Evolutionary conservation across 2,329 filamentous ascomycete species (phyloP), one percentile per base, ranked within the genome.

Genomic region (Chaetomium olivaceum): DNA sequence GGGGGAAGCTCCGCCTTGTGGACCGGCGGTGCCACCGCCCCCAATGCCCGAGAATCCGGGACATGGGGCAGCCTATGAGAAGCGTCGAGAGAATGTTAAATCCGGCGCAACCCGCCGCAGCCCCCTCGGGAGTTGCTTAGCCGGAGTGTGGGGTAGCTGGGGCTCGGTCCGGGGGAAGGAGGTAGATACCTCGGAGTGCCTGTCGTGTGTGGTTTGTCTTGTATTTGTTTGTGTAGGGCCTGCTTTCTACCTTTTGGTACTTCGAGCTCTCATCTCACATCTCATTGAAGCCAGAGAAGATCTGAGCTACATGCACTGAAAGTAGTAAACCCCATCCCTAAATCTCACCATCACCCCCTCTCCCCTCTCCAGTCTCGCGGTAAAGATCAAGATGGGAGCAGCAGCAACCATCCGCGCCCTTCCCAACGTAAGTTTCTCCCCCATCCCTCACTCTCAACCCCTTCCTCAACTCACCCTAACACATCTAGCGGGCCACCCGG

Each of bases 401-500:
- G 64, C 62, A 62, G 69, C 72, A 29, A 71, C 39, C 16, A 43
- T 76, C 55, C 70, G 74, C 48, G 71, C 71, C 64, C 36, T 74
- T 46, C 74, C 74, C 57, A 74, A 65, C 43, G 74, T 75, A 69
- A 68, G 74, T 64, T 5, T 7, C 33, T 51, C 19, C 48, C 43
- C 16, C 21, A 12, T 31, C 14, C 25, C 52, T 48, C 23, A 36
- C 51, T 23, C 55, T 46, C 43, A n/a, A n/a, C n/a, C 21, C 31
- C 50, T 6, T 33, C 43, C 5, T 2, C 5, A 61, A 29, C 29
- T 29, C 56, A 29, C 23, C 9, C 12, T 21, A 46, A 9, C 14
- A 21, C 19, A 43, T 12, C 31, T 67, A 87, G 87, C 82, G 84
- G 70, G 85, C 87, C 33, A 82, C 84, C 56, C 83, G 89, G 70